These are phyloP conservation scores for Bullera alba DNA, from an alignment of 768 basidiomycete species.

Conservation along the genomic window DNA sequence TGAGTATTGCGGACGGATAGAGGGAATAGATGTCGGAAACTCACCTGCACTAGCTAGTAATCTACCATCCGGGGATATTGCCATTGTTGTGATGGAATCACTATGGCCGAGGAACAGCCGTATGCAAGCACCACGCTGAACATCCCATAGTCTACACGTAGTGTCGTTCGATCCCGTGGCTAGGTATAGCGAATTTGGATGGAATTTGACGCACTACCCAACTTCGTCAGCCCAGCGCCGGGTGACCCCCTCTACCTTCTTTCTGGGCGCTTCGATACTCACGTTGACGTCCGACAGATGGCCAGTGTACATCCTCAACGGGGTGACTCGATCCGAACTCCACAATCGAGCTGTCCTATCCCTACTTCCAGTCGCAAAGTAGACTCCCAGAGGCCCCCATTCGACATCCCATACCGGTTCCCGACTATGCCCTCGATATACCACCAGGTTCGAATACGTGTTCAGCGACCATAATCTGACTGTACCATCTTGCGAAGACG, in stretches of 20 bases:
- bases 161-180: slow-evolving; percentile 95
- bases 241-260: not conserved
- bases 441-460: slow-evolving; percentile 85
- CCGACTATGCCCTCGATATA: slow-evolving; percentile 80
- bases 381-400: slow-evolving; percentile 97
- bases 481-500: slow-evolving; percentile 86
- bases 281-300: slow-evolving; percentile 97
- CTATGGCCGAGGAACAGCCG: slow-evolving; percentile 95
- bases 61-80: slow-evolving; percentile 86
- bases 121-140: slow-evolving; percentile 88
- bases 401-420: slow-evolving; percentile 99
- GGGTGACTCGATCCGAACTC: slow-evolving; percentile 84
- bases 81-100: slow-evolving; percentile 73
- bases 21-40: slow-evolving; percentile 2
- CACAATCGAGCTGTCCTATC: slow-evolving; percentile 92
- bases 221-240: slow-evolving; percentile 1
- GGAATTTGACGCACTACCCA: slow-evolving; percentile 80
- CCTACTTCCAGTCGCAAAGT: slow-evolving; percentile 91
- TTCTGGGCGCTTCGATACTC: slow-evolving; percentile 40
- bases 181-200: slow-evolving; percentile 94
- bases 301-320: slow-evolving; percentile 85
- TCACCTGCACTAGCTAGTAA: slow-evolving; percentile 84
- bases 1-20: not conserved
- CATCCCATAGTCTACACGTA: slow-evolving; percentile 95
- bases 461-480: slow-evolving; percentile 91